Percentiles rank a stretch among this genome's conserved stretches.
Conservation (phyloP, 345 rosid species). For the Salix exigua region DNA sequence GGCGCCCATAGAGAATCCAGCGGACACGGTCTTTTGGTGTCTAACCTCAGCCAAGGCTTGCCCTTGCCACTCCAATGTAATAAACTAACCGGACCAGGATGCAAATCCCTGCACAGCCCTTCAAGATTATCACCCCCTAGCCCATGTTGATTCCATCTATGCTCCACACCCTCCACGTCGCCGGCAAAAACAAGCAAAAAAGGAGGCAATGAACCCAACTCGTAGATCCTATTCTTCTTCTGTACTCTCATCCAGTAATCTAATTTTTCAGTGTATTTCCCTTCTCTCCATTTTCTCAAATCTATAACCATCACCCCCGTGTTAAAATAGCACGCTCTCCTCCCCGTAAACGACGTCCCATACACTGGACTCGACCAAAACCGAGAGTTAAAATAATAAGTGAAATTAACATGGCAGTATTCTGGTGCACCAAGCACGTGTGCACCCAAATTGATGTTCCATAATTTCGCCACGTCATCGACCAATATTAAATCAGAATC, state of each 20-base stretch:
- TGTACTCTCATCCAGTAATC: constrained; percentile 78
- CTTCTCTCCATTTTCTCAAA: constrained; percentile 66
- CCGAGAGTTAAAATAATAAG: constrained; percentile 56
- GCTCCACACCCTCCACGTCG: constrained; percentile 70
- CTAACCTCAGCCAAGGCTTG: constrained; percentile 80
- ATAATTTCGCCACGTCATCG: constrained; percentile 77
- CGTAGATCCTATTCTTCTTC: constrained; percentile 67
- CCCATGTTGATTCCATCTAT: constrained; percentile 92
- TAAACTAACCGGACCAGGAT: constrained; percentile 78
- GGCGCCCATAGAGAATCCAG: constrained; percentile 72
- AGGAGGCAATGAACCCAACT: constrained; percentile 81
- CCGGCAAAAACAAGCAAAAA: constrained; percentile 81
- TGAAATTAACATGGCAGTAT: constrained; percentile 79
- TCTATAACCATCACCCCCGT: constrained; percentile 96
- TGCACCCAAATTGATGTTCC: constrained; percentile 48
- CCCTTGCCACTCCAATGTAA: constrained; percentile 95
- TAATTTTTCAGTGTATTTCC: constrained; percentile 52
- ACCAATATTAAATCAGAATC: constrained; percentile 86
- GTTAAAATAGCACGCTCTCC: constrained; percentile 70
- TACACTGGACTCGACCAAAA: constrained; percentile 62
- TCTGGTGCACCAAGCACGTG: constrained; percentile 83
- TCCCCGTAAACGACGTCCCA: constrained; percentile 44
- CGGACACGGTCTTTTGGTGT: constrained; percentile 53
- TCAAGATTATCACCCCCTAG: constrained; percentile 79
- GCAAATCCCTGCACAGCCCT: constrained; percentile 66